Base-by-base conservation (phyloP, 1,284 basidiomycete genomes). In the Marasmius fiardii region DNA sequence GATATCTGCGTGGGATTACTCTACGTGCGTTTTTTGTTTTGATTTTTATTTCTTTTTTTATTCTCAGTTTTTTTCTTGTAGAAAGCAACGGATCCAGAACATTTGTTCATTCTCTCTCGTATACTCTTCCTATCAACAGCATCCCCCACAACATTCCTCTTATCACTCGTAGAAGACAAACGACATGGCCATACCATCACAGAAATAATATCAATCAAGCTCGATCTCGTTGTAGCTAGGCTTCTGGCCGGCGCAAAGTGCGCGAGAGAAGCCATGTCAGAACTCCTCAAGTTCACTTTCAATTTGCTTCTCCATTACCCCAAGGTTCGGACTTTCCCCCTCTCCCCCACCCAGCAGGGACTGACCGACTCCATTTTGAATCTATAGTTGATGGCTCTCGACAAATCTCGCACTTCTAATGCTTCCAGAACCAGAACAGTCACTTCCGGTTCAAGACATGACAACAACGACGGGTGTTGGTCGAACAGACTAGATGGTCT, bases 231-330 rank as follows among this genome's bases (percentile, higher is more conserved):
- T 39, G 70, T 72, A 7, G 69, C 65, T 35, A 71, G 69, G 44
- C 73, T 88, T 52, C 71, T 81, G 26, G 67, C 71, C 20, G 79
- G 79, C 44, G 67, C 76, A 11, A 78, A 78, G 58, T 81, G 83
- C 71, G 76, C 81, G 10, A 77, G 77, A 56, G 89, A 92, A 58
- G 88, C 89, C 3, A 80, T 86, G 77, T 80, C 80, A 1, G 90
- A 93, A 68, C 66, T 90, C 39, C 77, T 93, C 55, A 93, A 93
- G 64, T 77, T 92, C 52, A 74, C 79, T 6, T 93, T 91, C 70
- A 92, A 93, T 64, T 65, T 92, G 35, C 76, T 89, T 53, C 68
- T 85, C 47, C 86, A 92, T 65, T 93, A 49, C 20, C 47, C 47
- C 24, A 49, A 49, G 26, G 47, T 49, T 16, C 10, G 26, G n/a